phyloP scores from a whole-genome alignment of 345 rosid genomes.

The Murraya koenigii region DNA sequence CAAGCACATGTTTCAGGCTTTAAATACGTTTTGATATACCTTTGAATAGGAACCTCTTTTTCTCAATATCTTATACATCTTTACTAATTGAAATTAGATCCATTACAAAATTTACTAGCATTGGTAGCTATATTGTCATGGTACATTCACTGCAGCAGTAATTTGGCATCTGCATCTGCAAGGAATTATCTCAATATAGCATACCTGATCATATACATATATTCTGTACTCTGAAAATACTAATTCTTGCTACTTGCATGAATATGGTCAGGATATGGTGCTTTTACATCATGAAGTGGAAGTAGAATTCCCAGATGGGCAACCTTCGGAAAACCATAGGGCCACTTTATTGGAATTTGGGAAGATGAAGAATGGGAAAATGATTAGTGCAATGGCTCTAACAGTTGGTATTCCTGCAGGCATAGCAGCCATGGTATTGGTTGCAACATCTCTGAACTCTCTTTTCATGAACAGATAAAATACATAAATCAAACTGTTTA shows the following conservation, averaged over 20 bases:
- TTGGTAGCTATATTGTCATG: too few species aligned
- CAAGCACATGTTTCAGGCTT: too few species aligned
- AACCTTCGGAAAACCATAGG: slow-evolving; percentile 45
- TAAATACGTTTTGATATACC: too few species aligned
- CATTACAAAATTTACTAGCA: too few species aligned
- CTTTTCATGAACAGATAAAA: not conserved
- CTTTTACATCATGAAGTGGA: slow-evolving; percentile 87
- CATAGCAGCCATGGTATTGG: slow-evolving; percentile 77
- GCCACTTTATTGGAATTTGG: slow-evolving; percentile 88
- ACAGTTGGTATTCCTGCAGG: slow-evolving; percentile 93
- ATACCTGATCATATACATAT: not conserved
- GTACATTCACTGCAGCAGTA: not conserved
- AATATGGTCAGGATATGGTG: slow-evolving; percentile 78
- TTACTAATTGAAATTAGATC: too few species aligned
- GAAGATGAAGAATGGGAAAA: slow-evolving; percentile 50
- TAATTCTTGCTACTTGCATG: not conserved
- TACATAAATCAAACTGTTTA: not conserved
- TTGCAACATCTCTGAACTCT: not conserved
- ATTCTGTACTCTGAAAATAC: not conserved
- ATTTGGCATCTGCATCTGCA: not conserved
- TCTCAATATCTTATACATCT: too few species aligned
- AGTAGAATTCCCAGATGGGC: slow-evolving; percentile 67
- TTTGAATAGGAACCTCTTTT: too few species aligned
- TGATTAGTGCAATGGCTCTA: slow-evolving; percentile 77
- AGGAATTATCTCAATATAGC: not conserved